Percentiles rank a stretch among this genome's conserved stretches.
Evolutionary conservation across 345 rosid genomes (phyloP).

Genomic region (Kernera saxatilis): DNA sequence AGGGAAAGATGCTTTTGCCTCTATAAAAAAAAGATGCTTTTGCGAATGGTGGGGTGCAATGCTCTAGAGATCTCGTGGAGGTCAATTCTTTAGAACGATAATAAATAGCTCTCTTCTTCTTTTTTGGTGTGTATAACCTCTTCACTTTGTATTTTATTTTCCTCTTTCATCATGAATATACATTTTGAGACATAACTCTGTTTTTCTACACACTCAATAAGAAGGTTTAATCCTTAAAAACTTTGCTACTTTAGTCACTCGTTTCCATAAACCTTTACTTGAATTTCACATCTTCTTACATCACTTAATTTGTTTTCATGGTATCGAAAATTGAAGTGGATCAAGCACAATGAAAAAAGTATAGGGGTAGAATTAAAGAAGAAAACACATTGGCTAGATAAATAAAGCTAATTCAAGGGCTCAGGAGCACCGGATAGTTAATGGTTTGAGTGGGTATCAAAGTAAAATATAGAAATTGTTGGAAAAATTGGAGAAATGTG

Average conservation of each 20-base stretch:
- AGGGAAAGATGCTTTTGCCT: not conserved
- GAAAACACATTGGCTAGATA: not conserved
- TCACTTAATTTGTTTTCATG: not conserved
- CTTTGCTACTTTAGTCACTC: not conserved
- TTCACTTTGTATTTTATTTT: not conserved
- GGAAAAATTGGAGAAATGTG: slow-evolving; percentile 1
- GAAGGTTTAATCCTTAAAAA: not conserved
- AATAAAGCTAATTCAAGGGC: not conserved
- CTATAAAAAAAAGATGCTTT: not conserved
- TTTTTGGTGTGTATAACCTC: slow-evolving; percentile 2
- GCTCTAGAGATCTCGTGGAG: slow-evolving; percentile 3
- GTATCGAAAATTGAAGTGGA: slow-evolving; percentile 13
- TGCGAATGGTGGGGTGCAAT: not conserved
- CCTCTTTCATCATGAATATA: not conserved
- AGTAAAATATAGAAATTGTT: not conserved
- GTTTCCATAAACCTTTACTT: slow-evolving; percentile 7
- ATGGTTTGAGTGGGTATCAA: not conserved
- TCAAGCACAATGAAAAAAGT: slow-evolving; percentile 19
- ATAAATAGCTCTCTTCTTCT: not conserved
- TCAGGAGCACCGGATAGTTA: not conserved
- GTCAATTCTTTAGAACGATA: not conserved
- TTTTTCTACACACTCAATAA: not conserved
- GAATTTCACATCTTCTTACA: not conserved
- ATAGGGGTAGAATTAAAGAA: not conserved
- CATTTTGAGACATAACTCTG: not conserved